These are phyloP conservation scores for Kluyveromyces sp. DNA, from an alignment of 1,139 yeast species.

Conservation along the genomic window DNA sequence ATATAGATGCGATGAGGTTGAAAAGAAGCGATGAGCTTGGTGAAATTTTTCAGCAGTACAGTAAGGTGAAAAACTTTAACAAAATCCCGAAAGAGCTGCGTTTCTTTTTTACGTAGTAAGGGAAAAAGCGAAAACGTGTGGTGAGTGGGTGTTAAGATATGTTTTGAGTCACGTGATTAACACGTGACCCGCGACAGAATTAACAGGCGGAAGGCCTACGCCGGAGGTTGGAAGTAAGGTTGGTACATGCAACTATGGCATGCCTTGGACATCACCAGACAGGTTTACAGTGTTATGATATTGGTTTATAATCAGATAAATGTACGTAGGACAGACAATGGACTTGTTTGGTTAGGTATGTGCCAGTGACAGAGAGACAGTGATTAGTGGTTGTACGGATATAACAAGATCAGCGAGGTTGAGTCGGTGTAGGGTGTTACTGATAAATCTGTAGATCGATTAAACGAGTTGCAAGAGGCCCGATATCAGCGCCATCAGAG, in stretches of 20 bases:
- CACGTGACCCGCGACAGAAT: neutral
- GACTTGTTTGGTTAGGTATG: too few relatives aligned
- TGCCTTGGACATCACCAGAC: too few relatives aligned
- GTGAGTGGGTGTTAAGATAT: neutral
- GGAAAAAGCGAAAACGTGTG: neutral
- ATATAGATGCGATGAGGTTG: neutral
- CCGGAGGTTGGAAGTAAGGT: too few relatives aligned
- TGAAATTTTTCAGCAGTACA: neutral
- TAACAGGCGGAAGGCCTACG: neutral
- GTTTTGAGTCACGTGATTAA: neutral
- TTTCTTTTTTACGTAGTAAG: neutral
- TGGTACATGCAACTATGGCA: too few relatives aligned
- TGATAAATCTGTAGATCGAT: too few relatives aligned
- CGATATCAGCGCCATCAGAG: neutral
- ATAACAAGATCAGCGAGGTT: neutral
- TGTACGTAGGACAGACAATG: too few relatives aligned
- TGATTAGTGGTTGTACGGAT: too few relatives aligned
- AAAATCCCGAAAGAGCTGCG: neutral
- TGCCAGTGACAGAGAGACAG: too few relatives aligned
- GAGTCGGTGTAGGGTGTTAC: too few relatives aligned
- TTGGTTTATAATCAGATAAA: too few relatives aligned
- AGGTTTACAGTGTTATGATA: too few relatives aligned
- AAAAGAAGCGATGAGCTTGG: conserved; percentile 5
- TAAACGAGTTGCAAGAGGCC: neutral
- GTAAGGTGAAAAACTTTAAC: neutral